These are phyloP conservation scores for Aspergillus niger DNA, from an alignment of 2,329 filamentous ascomycete species.

Conservation along the genomic window DNA sequence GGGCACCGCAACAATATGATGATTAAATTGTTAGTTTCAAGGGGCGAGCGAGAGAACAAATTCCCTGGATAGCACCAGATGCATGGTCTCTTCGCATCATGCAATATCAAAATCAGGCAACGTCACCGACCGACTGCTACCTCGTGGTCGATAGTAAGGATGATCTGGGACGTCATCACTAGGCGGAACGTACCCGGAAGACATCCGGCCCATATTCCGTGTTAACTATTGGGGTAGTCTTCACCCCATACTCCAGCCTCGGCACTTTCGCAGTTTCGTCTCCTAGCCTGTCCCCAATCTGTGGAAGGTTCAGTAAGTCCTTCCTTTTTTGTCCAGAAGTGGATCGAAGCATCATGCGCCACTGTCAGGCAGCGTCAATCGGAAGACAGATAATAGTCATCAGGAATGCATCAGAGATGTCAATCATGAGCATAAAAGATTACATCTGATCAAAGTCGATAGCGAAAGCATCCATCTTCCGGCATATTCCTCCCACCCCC, in stretches of 20 bases:
- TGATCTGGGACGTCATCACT: background rate
- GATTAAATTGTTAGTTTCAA: background rate
- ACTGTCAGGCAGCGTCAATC: background rate
- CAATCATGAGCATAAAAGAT: background rate
- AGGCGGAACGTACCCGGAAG: background rate
- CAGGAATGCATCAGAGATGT: background rate
- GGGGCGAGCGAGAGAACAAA: background rate
- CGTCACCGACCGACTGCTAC: background rate
- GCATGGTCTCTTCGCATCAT: background rate
- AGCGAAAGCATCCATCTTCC: background rate
- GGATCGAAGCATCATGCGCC: background rate
- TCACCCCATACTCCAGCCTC: background rate
- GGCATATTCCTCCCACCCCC: background rate
- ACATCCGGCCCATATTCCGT: background rate
- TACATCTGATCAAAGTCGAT: background rate
- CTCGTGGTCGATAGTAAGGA: background rate
- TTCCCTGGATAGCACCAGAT: background rate
- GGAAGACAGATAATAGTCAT: background rate
- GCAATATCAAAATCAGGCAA: slow-evolving; percentile 1
- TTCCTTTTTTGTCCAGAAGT: background rate
- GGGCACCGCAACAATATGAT: background rate
- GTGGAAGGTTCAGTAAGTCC: background rate
- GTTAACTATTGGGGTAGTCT: background rate
- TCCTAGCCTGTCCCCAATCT: background rate
- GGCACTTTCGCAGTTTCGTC: background rate